phyloP scores from a whole-genome alignment of 257 asterid genomes.

The Nicotiana otophora region DNA sequence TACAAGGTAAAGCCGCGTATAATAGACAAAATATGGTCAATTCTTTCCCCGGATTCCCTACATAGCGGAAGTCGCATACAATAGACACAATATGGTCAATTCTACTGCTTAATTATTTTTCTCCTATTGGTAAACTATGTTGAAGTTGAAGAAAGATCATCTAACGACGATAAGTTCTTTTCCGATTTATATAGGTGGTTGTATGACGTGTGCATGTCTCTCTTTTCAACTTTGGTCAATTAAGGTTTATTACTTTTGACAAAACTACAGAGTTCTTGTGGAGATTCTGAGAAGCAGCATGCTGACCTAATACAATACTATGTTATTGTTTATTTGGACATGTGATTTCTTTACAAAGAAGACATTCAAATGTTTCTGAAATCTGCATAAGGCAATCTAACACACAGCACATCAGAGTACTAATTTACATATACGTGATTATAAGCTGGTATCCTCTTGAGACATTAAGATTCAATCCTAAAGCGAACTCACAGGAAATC shows the following conservation, averaged over 20 bases:
- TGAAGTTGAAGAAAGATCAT: background rate
- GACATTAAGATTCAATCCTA: background rate
- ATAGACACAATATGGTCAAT: no score
- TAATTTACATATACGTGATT: background rate
- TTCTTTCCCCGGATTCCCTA: background rate
- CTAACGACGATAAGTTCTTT: background rate
- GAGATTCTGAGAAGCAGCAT: background rate
- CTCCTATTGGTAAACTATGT: background rate
- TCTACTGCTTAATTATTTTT: background rate
- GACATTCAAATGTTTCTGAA: background rate
- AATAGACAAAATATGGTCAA: background rate
- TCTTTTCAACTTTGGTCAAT: no score
- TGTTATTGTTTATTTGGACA: background rate
- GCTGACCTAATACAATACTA: background rate
- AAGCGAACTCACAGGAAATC: background rate
- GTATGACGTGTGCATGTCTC: background rate
- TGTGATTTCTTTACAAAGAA: background rate
- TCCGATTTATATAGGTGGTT: background rate
- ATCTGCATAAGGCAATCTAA: background rate
- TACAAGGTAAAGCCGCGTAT: background rate
- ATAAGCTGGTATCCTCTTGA: background rate
- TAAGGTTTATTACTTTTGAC: background rate
- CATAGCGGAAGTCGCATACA: background rate
- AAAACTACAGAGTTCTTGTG: no score
- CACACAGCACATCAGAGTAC: background rate